Base-by-base conservation (phyloP, 2,329 filamentous ascomycete genomes). In the Colletotrichum magnum region DNA sequence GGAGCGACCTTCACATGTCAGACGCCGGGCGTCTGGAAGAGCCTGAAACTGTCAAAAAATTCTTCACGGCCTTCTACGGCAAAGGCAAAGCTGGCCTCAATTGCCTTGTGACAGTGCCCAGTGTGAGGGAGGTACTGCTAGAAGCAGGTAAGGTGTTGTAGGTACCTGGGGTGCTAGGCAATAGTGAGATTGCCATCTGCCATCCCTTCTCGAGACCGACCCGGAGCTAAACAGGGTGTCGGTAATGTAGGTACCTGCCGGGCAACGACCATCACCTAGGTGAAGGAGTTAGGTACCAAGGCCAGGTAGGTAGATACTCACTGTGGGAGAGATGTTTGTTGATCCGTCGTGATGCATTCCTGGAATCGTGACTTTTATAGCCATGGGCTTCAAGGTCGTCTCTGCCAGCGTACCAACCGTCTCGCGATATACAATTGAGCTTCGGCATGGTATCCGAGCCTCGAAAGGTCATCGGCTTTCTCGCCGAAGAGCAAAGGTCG, bases 1-100 rank as follows among this genome's bases (percentile, higher is more conserved):
- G 12, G 24, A 52, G 52, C 26, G 45, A 9, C 57, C 36, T 69
- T 69, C 67, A 69, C 67, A 69, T 69, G 67, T 67, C 67, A 69
- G 15, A 69, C 45, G 18, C 32, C 26, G 26, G 21, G 12, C 47
- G 39, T 28, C 32, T 51, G 47, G 47, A 59, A 51, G 21, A 41
- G 56, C 45, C 67, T 69, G 67, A 69, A 69, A 69, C 62, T 57
- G 62, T 32, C 52, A 66, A 58, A 43, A 59, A 61, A 58, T 12
- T 61, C 41, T 61, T 66, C 61, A 45, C 15, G 51, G 51, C 16
- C 66, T 57, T 66, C 43, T 21, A 58, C 56, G 43, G 26, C 60
- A 63, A 56, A 56, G 9, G 16, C 32, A 21, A 53, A 41, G 9
- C 32, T 64, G 56, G 24, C 50, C n/a, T 47, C 56, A 48, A 67